A percentile compares a stretch with the other conserved stretches of the same genome.
Evolutionary conservation across 148 eudicot genomes (phyloP).

Genomic region (Talinum fruticosum): DNA sequence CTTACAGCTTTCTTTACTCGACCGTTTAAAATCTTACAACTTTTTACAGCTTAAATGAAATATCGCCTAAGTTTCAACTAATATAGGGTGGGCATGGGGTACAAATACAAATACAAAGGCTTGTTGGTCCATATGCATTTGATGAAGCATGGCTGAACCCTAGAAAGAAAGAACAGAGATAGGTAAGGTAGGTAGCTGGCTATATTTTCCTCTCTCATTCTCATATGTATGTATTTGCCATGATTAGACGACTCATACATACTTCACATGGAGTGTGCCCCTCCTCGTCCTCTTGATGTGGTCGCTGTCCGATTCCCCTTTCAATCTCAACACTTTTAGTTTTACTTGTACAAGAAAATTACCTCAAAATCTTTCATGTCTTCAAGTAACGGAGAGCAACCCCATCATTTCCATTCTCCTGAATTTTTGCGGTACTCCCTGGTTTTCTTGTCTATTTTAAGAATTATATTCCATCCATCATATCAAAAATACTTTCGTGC

Average conservation of each 20-base stretch:
- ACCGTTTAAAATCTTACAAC: no score
- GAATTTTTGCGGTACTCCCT: background rate
- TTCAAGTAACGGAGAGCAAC: background rate
- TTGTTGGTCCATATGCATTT: no score
- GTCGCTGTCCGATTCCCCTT: background rate
- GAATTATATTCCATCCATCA: background rate
- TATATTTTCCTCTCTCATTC: background rate
- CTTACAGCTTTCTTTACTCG: no score
- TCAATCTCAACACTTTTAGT: background rate
- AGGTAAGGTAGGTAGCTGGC: background rate
- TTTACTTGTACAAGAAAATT: background rate
- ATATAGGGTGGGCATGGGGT: no score
- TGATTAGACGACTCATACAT: slow-evolving; percentile 10
- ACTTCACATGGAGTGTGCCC: slow-evolving; percentile 1
- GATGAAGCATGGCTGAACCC: no score
- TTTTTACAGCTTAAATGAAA: no score
- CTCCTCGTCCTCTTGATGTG: background rate
- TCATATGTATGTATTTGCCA: background rate
- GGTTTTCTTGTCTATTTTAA: slow-evolving; percentile 16
- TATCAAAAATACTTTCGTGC: background rate
- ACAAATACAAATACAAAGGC: no score
- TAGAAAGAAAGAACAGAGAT: background rate
- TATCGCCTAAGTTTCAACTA: no score
- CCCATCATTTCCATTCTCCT: background rate
- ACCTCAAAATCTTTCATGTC: background rate